A percentile compares a stretch with the other conserved stretches of the same genome.
Conservation (phyloP, 139 green algal genomes). For the Diplosphaera chodatii region DNA sequence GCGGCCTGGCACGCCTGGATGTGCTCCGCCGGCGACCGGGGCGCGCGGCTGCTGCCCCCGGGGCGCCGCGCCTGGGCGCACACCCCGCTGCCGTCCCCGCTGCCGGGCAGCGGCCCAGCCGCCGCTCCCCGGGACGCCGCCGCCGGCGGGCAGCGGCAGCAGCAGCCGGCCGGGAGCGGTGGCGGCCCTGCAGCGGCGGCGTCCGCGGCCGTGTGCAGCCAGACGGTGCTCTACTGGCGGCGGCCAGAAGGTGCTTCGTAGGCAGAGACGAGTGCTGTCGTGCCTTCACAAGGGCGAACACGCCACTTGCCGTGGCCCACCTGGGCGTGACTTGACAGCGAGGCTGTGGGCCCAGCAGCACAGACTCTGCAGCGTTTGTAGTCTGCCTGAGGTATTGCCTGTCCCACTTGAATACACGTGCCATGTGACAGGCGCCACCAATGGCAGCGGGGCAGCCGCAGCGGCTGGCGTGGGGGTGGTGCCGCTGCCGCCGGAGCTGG, state of each 20-base stretch:
- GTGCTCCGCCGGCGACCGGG: too few species aligned
- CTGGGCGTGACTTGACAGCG: too few species aligned
- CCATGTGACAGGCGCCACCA: slow-evolving; percentile 5
- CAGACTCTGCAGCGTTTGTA: too few species aligned
- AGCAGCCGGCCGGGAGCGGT: too few species aligned
- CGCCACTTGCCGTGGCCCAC: too few species aligned
- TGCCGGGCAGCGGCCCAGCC: too few species aligned
- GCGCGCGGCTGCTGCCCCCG: slow-evolving; percentile 4
- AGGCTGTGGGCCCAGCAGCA: too few species aligned
- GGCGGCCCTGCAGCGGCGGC: neutral
- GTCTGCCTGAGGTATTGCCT: too few species aligned
- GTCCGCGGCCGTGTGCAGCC: neutral
- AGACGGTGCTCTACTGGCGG: neutral
- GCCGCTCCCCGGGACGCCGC: too few species aligned
- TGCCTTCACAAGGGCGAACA: neutral
- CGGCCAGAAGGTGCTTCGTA: neutral
- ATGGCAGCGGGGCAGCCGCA: slow-evolving; percentile 5
- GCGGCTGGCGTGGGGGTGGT: slow-evolving; percentile 6
- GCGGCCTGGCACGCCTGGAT: neutral
- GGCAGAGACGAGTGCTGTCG: too few species aligned
- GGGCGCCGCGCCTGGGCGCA: slow-evolving; percentile 12
- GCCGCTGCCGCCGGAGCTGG: slow-evolving; percentile 18
- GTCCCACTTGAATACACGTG: neutral
- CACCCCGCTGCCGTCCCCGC: neutral
- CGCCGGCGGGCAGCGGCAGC: too few species aligned